Conservation (phyloP, 2,329 filamentous ascomycete genomes). For the Epichloe brachyelytri region DNA sequence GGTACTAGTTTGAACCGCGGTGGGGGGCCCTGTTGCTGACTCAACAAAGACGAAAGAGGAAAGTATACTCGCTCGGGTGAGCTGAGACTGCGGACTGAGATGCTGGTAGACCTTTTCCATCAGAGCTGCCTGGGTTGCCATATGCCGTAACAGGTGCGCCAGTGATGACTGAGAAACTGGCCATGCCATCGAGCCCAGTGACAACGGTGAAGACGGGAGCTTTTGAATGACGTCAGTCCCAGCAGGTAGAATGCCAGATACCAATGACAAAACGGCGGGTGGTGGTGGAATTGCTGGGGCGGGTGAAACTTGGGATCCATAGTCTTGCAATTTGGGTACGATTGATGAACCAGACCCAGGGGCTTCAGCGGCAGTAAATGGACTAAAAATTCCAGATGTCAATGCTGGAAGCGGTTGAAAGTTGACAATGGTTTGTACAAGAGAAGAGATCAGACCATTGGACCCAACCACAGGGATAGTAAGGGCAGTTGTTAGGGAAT, state of each 20-base stretch:
- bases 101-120: constrained; percentile 7
- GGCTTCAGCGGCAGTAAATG: constrained; percentile 6
- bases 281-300: constrained; percentile 6
- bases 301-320: constrained; percentile 9
- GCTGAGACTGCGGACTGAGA: constrained; percentile 6
- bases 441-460: constrained; percentile 19
- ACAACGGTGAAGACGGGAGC: constrained; percentile 14
- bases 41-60: constrained; percentile 12
- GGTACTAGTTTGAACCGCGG: constrained; percentile 21
- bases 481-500: constrained; percentile 15
- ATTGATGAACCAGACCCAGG: constrained; percentile 7
- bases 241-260: constrained; percentile 8
- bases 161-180: constrained; percentile 11
- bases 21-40: constrained; percentile 4
- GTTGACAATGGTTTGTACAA: constrained; percentile 20
- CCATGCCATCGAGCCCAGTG: constrained; percentile 11
- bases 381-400: constrained; percentile 6
- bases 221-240: constrained; percentile 13
- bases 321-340: constrained; percentile 15
- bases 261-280: constrained; percentile 10
- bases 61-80: constrained; percentile 12
- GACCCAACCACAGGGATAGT: constrained; percentile 19
- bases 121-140: constrained; percentile 7
- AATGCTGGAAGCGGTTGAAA: constrained; percentile 10
- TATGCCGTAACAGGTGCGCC: constrained; percentile 10